Evolutionary conservation across 164 flowering plant species (phyloP).

Genomic region (Berberis thunbergii): DNA sequence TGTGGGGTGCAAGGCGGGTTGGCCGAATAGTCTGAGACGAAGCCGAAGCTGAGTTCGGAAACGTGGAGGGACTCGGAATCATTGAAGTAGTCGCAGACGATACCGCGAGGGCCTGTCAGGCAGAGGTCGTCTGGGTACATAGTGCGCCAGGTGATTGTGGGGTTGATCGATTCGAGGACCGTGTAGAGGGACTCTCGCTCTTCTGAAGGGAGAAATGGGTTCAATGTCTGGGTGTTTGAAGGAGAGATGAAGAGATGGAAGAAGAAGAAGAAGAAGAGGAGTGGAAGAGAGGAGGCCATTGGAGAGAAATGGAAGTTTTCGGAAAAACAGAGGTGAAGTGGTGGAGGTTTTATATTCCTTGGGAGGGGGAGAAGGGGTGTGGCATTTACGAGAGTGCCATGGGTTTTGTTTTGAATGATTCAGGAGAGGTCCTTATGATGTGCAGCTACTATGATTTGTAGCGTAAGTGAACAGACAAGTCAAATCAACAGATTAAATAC

Average conservation of each 20-base stretch:
- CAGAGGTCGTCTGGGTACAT: constrained; percentile 77
- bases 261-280: neutral
- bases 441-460: no score
- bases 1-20: constrained; percentile 55
- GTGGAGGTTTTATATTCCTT: neutral
- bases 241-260: neutral
- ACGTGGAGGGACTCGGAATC: constrained; percentile 26
- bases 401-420: neutral
- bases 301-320: neutral
- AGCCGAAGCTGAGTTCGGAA: constrained; percentile 66
- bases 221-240: neutral
- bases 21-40: constrained; percentile 53
- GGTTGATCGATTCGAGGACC: constrained; percentile 54
- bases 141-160: constrained; percentile 50
- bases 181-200: constrained; percentile 62
- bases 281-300: no score
- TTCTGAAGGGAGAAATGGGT: neutral
- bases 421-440: neutral
- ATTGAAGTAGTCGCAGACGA: constrained; percentile 52
- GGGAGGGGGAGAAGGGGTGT: no score
- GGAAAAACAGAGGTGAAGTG: neutral
- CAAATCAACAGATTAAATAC: no score
- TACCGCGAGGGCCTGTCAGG: constrained; percentile 68
- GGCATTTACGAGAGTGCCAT: neutral
- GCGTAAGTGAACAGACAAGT: no score